Percentiles rank a stretch among this genome's conserved stretches.
phyloP scores from a whole-genome alignment of 805 yeast species.

The Wickerhamomyces kurtzmanii region DNA sequence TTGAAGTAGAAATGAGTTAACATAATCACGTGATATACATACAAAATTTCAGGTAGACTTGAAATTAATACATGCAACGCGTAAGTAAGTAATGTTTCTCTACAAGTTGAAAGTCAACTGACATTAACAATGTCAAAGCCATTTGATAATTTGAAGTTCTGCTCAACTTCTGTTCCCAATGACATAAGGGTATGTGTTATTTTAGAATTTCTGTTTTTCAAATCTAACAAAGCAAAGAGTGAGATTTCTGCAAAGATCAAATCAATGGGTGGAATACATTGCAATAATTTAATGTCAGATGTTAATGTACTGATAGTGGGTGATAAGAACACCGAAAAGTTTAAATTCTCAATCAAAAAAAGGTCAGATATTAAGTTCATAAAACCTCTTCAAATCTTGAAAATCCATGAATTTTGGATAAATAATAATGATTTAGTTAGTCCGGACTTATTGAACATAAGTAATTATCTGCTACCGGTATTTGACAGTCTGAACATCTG shows the following conservation, averaged over 20 bases:
- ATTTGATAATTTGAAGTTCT: conserved; percentile 12
- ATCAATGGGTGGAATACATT: conserved; percentile 50
- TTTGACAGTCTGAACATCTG: conserved; percentile 33
- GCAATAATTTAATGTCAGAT: conserved; percentile 50
- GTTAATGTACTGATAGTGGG: conserved; percentile 55
- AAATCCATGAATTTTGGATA: conserved; percentile 41
- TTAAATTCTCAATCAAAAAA: conserved; percentile 35
- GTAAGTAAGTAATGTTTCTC: too few species aligned
- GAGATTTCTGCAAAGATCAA: conserved; percentile 34
- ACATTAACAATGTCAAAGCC: conserved; percentile 10
- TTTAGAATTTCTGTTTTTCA: conserved; percentile 8
- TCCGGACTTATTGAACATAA: conserved; percentile 12
- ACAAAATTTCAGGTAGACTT: too few species aligned
- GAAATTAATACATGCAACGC: too few species aligned
- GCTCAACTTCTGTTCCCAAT: conserved; percentile 16
- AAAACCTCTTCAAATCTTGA: conserved; percentile 31
- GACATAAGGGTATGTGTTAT: conserved; percentile 6
- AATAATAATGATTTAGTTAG: conserved; percentile 32
- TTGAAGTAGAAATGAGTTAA: too few species aligned
- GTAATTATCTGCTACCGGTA: conserved; percentile 24
- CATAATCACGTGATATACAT: too few species aligned
- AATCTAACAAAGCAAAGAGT: conserved; percentile 29
- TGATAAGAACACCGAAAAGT: conserved; percentile 43
- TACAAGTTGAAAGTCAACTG: too few species aligned
- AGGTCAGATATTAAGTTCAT: conserved; percentile 52